A percentile compares a stretch with the other conserved stretches of the same genome.
Conservation (phyloP, 2,329 filamentous ascomycete genomes). For the Sarocladium kiliense region DNA sequence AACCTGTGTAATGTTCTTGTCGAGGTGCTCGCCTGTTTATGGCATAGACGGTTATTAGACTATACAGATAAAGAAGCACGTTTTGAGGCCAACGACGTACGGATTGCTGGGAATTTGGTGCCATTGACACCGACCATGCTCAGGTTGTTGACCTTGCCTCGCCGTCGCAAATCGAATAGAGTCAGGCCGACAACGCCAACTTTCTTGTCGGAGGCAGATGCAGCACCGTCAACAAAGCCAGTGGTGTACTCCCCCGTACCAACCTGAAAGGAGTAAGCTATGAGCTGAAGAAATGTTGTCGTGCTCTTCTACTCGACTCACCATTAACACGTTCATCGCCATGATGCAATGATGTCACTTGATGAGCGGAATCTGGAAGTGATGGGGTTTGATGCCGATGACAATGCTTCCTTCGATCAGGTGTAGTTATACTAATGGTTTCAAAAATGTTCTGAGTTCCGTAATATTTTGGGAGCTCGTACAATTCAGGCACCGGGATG, state of each 20-base stretch:
- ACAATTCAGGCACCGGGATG: neutral
- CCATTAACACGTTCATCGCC: constrained; percentile 66
- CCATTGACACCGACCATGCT: constrained; percentile 89
- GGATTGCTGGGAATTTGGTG: constrained; percentile 85
- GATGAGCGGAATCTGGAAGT: neutral
- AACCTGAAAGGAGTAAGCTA: constrained; percentile 45
- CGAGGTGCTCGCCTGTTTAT: constrained; percentile 65
- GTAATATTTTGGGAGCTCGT: neutral
- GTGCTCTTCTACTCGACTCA: constrained; percentile 28
- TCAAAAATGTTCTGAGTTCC: neutral
- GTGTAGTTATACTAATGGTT: too few species aligned
- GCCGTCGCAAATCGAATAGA: constrained; percentile 79
- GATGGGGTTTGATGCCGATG: too few species aligned
- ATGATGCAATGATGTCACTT: constrained; percentile 27
- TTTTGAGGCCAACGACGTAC: too few species aligned
- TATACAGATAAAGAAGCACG: neutral
- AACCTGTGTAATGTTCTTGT: constrained; percentile 79
- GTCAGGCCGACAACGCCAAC: constrained; percentile 89
- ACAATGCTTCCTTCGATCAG: too few species aligned
- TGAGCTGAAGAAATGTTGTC: too few species aligned
- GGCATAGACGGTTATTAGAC: neutral
- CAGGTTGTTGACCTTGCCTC: constrained; percentile 81
- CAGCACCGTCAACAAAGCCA: constrained; percentile 79
- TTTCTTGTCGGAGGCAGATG: constrained; percentile 90
- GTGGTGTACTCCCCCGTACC: constrained; percentile 97